These are phyloP conservation scores for Gossypium davidsonii DNA, from an alignment of 441 rosid genomes.

Conservation along the genomic window DNA sequence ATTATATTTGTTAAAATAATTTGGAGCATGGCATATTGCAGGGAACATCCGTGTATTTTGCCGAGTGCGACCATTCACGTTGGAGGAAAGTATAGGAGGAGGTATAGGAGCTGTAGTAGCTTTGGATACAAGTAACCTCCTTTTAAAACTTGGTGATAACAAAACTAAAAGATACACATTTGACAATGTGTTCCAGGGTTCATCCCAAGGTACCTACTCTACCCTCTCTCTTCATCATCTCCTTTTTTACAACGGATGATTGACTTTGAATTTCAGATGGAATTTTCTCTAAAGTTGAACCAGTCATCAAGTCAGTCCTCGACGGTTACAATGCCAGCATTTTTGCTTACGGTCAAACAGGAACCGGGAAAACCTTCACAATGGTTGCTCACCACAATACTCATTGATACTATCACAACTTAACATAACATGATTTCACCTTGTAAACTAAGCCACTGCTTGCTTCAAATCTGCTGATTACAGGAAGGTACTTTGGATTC, in stretches of 20 bases:
- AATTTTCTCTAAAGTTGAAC: slow-evolving; percentile 71
- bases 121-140: slow-evolving; percentile 45
- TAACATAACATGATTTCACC: neutral
- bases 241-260: neutral
- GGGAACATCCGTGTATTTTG: slow-evolving; percentile 87
- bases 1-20: neutral
- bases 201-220: slow-evolving; percentile 53
- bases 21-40: slow-evolving; percentile 19
- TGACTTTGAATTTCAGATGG: slow-evolving; percentile 41
- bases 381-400: slow-evolving; percentile 65
- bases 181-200: slow-evolving; percentile 54
- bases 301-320: slow-evolving; percentile 61
- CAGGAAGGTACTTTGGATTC: slow-evolving; percentile 64
- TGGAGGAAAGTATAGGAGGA: slow-evolving; percentile 23
- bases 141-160: slow-evolving; percentile 35
- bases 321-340: slow-evolving; percentile 88
- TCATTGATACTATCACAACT: neutral
- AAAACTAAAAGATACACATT: slow-evolving; percentile 53
- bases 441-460: neutral
- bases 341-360: slow-evolving; percentile 82
- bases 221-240: neutral
- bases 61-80: slow-evolving; percentile 45
- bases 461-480: neutral
- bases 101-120: slow-evolving; percentile 31
- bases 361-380: slow-evolving; percentile 76